Base-by-base conservation (phyloP, 2,329 filamentous ascomycete genomes). In the Alternaria burnsii region DNA sequence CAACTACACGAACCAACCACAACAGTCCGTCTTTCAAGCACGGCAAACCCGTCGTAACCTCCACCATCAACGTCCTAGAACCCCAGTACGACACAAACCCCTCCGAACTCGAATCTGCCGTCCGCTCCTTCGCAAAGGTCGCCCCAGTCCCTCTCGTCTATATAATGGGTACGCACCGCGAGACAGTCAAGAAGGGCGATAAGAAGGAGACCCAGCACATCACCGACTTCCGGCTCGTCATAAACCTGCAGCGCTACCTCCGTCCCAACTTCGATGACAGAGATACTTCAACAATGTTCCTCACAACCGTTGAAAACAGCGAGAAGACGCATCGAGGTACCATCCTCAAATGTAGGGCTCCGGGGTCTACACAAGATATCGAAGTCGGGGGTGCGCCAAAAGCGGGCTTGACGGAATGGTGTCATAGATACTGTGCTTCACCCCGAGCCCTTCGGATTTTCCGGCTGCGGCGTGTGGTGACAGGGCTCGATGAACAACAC, bases 301-400 rank as follows among this genome's bases (percentile, higher is more conserved):
- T 80, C 11, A 50, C 52, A 10, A 84, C 85, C 0, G 86, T 86
- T 0, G 81, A 86, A 50, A 86, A 89, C 69, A 79, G 82, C 53
- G 86, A 89, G 67, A 86, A 87, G 63, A 85, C 85, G 10, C 83
- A 85, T 55, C 88, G 91, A n/a, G 91, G 91, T 20, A 88, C 87
- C 4, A 81, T 88, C 52, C 80, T 87, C 16, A 81, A 83, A 58
- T 83, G 79, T 5, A 78, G 84, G 4, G 87, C 83, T 0, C 83
- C 85, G 3, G 81, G 79, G 4, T 72, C 70, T 28, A 79, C 75
- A 53, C 79, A 82, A 60, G 79, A 80, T 60, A 76, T 85, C 56
- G 82, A 85, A 66, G 74, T 84, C 11, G 81, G 82, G 12, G 81
- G 81, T 11, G 62, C 67, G 26, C 68, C 60, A 6, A 50, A 79